phyloP scores from a whole-genome alignment of 371 early-diverging fungal genomes.

The Syncephalastrum racemosum region DNA sequence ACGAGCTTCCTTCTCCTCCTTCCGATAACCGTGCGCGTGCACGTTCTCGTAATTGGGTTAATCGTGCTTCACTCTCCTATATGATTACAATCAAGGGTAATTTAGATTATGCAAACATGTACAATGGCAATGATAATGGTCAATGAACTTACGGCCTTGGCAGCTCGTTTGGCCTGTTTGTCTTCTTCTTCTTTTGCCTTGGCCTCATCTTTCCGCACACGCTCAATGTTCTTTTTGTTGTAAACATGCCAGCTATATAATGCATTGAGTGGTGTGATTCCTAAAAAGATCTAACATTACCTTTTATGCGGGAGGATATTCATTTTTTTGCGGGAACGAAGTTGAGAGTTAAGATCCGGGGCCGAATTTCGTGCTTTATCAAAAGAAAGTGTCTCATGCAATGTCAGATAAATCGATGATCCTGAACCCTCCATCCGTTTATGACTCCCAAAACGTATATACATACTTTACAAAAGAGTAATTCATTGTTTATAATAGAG shows the following conservation, averaged over 20 bases:
- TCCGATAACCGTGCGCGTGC: constrained; percentile 30
- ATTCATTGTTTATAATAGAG: too few species aligned
- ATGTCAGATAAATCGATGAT: too few species aligned
- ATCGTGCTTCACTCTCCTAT: constrained; percentile 64
- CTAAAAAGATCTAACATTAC: constrained; percentile 20
- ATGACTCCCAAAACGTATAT: too few species aligned
- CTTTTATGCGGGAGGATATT: constrained; percentile 76
- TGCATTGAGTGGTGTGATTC: background rate
- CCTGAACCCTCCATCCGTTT: too few species aligned
- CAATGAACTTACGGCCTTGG: constrained; percentile 47
- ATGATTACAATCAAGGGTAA: background rate
- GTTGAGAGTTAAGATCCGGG: too few species aligned
- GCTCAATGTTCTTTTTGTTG: constrained; percentile 68
- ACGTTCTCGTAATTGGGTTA: constrained; percentile 48
- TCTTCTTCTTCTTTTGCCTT: constrained; percentile 54
- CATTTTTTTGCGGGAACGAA: constrained; percentile 34
- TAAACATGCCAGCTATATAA: constrained; percentile 75
- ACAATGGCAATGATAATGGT: background rate
- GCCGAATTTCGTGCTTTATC: too few species aligned
- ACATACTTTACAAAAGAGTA: too few species aligned
- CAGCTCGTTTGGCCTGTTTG: constrained; percentile 40
- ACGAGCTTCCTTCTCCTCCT: background rate
- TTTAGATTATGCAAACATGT: background rate
- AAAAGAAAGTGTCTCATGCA: too few species aligned
- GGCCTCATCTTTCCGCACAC: constrained; percentile 70